These are phyloP conservation scores for Pouteria glomerata DNA, from an alignment of 148 eudicot genomes.

Conservation along the genomic window DNA sequence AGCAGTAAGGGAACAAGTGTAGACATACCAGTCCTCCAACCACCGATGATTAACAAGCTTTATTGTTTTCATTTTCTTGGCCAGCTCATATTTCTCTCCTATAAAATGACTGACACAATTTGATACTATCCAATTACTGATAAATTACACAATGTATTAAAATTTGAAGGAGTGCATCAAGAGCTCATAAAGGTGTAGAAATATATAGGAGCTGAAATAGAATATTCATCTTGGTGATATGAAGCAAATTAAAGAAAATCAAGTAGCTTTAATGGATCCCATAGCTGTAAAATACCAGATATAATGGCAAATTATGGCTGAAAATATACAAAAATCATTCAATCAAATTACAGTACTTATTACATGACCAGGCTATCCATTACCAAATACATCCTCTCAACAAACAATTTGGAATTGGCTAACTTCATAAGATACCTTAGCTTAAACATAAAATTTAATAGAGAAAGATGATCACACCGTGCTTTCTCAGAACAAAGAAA, in stretches of 20 bases:
- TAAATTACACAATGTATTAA: neutral
- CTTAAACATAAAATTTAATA: neutral
- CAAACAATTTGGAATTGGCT: neutral
- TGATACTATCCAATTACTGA: neutral
- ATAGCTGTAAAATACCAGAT: neutral
- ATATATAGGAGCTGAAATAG: neutral
- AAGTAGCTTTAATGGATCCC: no score
- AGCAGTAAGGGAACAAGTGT: neutral
- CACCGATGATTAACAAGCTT: conserved; percentile 80
- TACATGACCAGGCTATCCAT: neutral
- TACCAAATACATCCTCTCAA: neutral
- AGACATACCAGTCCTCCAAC: conserved; percentile 84
- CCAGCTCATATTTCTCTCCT: conserved; percentile 93
- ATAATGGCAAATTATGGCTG: neutral
- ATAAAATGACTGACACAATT: conserved; percentile 5
- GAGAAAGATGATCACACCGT: neutral
- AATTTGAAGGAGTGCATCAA: neutral
- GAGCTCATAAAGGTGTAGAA: neutral
- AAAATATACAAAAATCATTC: neutral
- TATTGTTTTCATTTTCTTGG: conserved; percentile 51
- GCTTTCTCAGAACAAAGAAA: neutral
- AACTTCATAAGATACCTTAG: neutral
- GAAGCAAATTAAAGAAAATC: neutral
- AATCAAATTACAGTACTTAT: neutral
- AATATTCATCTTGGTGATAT: neutral